Base-by-base conservation (phyloP, 2,329 filamentous ascomycete genomes). In the Fusarium buxicola region DNA sequence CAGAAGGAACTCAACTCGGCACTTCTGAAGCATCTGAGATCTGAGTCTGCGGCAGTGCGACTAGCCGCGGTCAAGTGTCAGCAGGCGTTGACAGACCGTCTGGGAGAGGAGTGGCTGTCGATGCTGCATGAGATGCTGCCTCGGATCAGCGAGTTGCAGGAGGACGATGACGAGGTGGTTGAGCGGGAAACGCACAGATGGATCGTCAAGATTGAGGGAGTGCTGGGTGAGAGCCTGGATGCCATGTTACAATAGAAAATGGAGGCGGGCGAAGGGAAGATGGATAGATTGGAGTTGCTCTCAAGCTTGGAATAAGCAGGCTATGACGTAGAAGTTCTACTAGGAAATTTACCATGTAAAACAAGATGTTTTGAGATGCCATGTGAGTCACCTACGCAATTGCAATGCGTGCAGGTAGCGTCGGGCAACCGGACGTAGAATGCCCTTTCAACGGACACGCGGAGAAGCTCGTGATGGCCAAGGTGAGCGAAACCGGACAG, bases 51-150 rank as follows among this genome's bases (percentile, higher is more conserved):
- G 8, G 82, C 85, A 21, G 89, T 94, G 8, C 86, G 95, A 13
- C 81, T 98, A 30, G 92, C 91, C 2, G 92, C 92, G 1, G 89
- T 99, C 31, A 89, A 89, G 77, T 90, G 90, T 67, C 87, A 98
- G 79, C 90, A 93, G 73, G 86, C 84, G 12, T 81, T 98, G 62
- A 96, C 93, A 11, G 87, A 91, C 67, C 83, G 86, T 43, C 78
- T 98, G 24, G 94, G 94, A 57, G 94, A 98, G 75, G 95, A 99
- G 73, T 99, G 95, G 95, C 79, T 99, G 58, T 86, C 89, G 2
- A 85, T 96, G 80, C 76, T 98, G 73, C 92, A 94, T 0, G 95
- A 99, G 84, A 98, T 97, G 90, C 79, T 99, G 74, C 94, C 96
- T 16, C 92, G 94, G 65, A 97, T 99, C 69, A 96, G 92, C 72